Conservation (phyloP, 768 basidiomycete genomes). For the Trametes villosa region DNA sequence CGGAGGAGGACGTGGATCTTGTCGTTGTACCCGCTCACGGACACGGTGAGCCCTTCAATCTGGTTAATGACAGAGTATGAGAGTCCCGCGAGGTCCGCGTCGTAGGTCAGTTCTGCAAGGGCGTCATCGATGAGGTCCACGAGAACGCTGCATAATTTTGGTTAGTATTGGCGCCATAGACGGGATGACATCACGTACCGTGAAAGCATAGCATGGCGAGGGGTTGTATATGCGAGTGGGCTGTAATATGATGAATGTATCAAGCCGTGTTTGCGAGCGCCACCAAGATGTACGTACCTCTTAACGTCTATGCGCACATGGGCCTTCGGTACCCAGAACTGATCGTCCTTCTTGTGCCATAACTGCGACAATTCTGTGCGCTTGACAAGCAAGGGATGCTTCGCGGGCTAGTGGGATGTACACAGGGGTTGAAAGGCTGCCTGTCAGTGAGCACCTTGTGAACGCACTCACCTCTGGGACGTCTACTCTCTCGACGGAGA, state of each 20-base stretch:
- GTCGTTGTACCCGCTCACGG: slow-evolving; percentile 54
- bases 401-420: slow-evolving; percentile 37
- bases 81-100: slow-evolving; percentile 56
- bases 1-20: slow-evolving; percentile 50
- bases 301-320: slow-evolving; percentile 41
- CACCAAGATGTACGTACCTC: slow-evolving; percentile 30
- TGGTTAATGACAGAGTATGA: slow-evolving; percentile 40
- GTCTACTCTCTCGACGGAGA: slow-evolving; percentile 47
- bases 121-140: slow-evolving; percentile 45
- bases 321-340: slow-evolving; percentile 60
- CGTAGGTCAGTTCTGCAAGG: slow-evolving; percentile 56
- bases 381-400: slow-evolving; percentile 41
- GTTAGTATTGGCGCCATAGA: background rate
- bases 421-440: background rate
- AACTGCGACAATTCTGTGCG: slow-evolving; percentile 43
- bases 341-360: slow-evolving; percentile 64
- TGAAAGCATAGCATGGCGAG: slow-evolving; percentile 31
- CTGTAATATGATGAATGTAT: slow-evolving; percentile 30
- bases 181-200: slow-evolving; percentile 31
- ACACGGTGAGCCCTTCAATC: slow-evolving; percentile 43
- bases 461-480: slow-evolving; percentile 29
- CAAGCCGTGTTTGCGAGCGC: background rate
- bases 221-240: slow-evolving; percentile 37
- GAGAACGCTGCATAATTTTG: slow-evolving; percentile 21
- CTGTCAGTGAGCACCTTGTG: background rate